Conservation (phyloP, 495 filamentous ascomycete genomes). For the Ramalina intermedia region DNA sequence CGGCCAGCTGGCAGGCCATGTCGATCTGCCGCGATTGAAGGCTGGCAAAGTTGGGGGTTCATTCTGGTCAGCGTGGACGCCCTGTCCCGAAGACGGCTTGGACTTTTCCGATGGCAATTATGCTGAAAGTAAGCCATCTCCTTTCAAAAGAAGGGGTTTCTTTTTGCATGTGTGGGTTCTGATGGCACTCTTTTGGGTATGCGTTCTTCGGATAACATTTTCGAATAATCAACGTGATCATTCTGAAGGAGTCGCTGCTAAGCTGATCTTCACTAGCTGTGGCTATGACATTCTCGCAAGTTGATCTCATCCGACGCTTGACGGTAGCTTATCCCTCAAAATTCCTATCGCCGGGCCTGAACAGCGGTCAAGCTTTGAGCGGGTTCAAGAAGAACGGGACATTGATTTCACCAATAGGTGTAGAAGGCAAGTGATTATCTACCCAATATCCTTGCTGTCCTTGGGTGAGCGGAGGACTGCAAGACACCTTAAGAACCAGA, state of each 20-base stretch:
- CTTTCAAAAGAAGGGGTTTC: neutral
- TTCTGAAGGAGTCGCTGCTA: no score
- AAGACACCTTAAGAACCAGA: no score
- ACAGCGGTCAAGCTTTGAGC: constrained; percentile 40
- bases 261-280: constrained; percentile 31
- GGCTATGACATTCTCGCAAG: constrained; percentile 61
- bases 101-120: constrained; percentile 69
- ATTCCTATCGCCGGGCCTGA: constrained; percentile 46
- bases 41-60: constrained; percentile 43
- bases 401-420: constrained; percentile 57
- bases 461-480: no score
- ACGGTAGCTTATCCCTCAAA: constrained; percentile 49
- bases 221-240: no score
- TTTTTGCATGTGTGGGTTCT: no score
- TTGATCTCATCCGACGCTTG: constrained; percentile 67
- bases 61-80: constrained; percentile 84
- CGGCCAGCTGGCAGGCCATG: constrained; percentile 53
- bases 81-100: constrained; percentile 54
- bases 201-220: no score
- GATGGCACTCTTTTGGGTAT: no score
- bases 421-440: constrained; percentile 45
- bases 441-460: no score
- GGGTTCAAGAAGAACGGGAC: constrained; percentile 41
- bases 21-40: constrained; percentile 58
- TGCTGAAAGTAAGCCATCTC: constrained; percentile 26